Conservation (phyloP, 2,329 filamentous ascomycete genomes). For the Xylaria sp. region DNA sequence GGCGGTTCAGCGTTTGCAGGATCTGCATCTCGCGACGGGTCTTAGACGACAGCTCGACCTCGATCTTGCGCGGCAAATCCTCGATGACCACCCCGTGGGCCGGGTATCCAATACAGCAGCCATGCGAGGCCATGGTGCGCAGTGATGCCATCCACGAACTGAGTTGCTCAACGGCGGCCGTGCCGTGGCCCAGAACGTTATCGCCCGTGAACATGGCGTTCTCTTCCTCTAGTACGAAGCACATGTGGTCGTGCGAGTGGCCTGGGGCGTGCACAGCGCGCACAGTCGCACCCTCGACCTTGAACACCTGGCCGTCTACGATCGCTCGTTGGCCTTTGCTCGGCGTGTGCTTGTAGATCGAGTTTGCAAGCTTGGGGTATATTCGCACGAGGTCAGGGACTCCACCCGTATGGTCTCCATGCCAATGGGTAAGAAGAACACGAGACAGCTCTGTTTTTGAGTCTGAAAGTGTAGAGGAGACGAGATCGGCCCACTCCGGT, state of each 20-base stretch:
- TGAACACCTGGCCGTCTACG: conserved; percentile 61
- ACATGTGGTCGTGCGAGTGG: conserved; percentile 84
- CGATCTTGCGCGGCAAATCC: conserved; percentile 76
- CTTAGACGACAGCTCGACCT: conserved; percentile 83
- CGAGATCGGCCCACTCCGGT: conserved; percentile 64
- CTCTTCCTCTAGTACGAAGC: conserved; percentile 79
- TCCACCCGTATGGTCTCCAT: conserved; percentile 84
- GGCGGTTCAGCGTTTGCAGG: conserved; percentile 64
- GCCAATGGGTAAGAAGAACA: conserved; percentile 90
- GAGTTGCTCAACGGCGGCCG: conserved; percentile 83
- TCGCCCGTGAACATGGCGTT: conserved; percentile 87
- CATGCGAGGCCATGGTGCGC: conserved; percentile 68
- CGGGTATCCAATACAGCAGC: conserved; percentile 77
- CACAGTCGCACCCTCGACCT: conserved; percentile 55
- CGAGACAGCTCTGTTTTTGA: conserved; percentile 52
- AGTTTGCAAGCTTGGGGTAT: conserved; percentile 65
- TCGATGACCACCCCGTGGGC: conserved; percentile 83
- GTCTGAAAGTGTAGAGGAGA: conserved; percentile 49
- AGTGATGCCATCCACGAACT: conserved; percentile 22
- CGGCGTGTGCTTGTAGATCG: conserved; percentile 73
- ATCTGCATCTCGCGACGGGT: conserved; percentile 81
- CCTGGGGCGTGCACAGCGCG: conserved; percentile 60
- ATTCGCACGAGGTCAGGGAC: conserved; percentile 71
- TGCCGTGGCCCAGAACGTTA: conserved; percentile 86
- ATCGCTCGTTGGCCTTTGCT: conserved; percentile 63